Evolutionary conservation across 2,329 filamentous ascomycete genomes (phyloP), one percentile per base, ranked within the genome.

Genomic region (Aspergillus sp.): DNA sequence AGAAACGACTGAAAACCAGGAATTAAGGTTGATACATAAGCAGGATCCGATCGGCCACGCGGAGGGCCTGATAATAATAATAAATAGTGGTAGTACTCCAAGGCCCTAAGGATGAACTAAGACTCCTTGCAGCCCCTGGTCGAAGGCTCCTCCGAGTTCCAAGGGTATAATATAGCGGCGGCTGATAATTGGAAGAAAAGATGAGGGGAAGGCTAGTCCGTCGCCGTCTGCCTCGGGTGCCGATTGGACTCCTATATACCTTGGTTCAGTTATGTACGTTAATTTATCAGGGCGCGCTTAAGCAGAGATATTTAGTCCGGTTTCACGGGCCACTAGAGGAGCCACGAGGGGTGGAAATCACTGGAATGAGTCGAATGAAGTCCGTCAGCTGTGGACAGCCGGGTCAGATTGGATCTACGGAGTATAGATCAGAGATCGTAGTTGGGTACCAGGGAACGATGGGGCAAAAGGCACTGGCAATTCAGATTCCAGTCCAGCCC

Each of bases 371-470:
- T 42, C 36, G 36, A 42, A n/a, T 42, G 12, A 14, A 29, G 26
- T 29, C 45, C n/a, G 26, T 52, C 32, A 49, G 29, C 42, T 56
- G 47, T 42, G 52, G 39, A 45, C n/a, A 31, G 26, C 36, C 6
- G 22, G 22, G 9, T 7, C 18, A 32, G 47, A 52, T 50, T 50
- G 57, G 61, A 49, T 53, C 39, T 42, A 42, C 36, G 36, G 36
- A 36, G 32, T 52, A 46, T 46, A 47, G 56, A 58, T 58, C 58
- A 18, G 36, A 42, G 58, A 59, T 59, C 57, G 52, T 51, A 57
- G 49, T 62, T 59, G 52, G 51, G 39, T 60, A 49, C 52, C 52
- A 54, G 56, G 29, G 58, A 60, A 59, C 60, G 54, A 58, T 60
- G 57, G 60, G 55, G 56, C 55, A 46, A 22, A 52, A 51, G 46